Conservation (phyloP, 805 yeast genomes). For the Blastobotrys mokoenaii region DNA sequence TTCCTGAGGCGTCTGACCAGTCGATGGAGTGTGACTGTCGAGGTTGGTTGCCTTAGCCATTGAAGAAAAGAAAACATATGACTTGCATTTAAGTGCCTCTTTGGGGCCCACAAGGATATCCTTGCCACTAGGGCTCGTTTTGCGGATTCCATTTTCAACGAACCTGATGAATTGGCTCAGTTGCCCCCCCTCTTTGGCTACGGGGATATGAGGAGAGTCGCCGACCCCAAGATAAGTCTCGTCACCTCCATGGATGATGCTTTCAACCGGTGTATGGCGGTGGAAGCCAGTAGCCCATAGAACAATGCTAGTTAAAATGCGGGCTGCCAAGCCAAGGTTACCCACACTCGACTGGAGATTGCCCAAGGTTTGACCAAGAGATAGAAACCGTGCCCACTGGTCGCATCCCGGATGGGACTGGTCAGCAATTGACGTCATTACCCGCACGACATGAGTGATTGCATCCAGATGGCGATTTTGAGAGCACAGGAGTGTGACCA, state of each 20-base stretch:
- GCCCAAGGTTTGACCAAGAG: conserved; percentile 18
- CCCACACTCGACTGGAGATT: conserved; percentile 15
- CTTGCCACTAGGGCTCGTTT: too few relatives aligned
- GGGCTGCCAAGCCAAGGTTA: conserved; percentile 16
- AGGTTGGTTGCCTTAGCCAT: neutral
- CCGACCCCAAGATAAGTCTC: too few relatives aligned
- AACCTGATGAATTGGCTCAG: too few relatives aligned
- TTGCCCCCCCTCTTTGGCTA: too few relatives aligned
- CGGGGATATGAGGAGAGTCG: too few relatives aligned
- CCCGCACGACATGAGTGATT: conserved; percentile 1
- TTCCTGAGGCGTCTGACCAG: too few relatives aligned
- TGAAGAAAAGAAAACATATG: neutral
- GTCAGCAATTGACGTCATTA: neutral
- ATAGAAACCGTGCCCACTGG: conserved; percentile 2
- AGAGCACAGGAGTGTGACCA: conserved; percentile 14
- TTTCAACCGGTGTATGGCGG: neutral
- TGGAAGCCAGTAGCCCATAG: neutral
- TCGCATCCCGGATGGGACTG: neutral
- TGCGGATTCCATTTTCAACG: too few relatives aligned
- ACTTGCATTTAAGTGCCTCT: neutral
- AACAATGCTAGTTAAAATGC: conserved; percentile 17
- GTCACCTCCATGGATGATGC: too few relatives aligned
- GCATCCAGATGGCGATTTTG: conserved; percentile 14
- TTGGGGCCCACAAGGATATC: neutral
- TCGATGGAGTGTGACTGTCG: neutral